Evolutionary conservation across 495 filamentous ascomycete genomes (phyloP), one percentile per base, ranked within the genome.

Genomic region (Penicillium canariense): DNA sequence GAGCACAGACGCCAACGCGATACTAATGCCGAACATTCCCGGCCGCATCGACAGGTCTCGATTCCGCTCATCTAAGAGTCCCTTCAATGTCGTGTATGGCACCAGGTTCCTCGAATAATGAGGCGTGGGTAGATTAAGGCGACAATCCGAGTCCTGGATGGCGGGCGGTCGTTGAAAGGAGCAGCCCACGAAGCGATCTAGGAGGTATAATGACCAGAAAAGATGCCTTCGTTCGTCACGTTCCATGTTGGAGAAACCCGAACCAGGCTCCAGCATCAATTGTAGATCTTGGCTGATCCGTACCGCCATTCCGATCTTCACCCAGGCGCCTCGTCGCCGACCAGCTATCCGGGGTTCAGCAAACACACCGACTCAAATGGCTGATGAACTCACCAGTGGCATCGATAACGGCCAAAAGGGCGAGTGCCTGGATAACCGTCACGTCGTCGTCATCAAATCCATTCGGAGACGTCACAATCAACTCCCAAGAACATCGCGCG

Each of bases 171-270:
- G 56, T 43, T 53, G 50, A 25, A 59, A 56, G 12, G 62, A 62
- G 48, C 69, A 72, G 20, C 62, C 67, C 23, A 65, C 61, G 18
- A 72, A 59, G 15, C 63, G 60, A 36, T 72, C 69, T 5, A 69
- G 62, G 8, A 72, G 54, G 45, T 69, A 72, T 15, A 69, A 51
- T 6, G 69, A 72, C 69, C 69, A 72, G 25, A 68, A 72, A 3
- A 67, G 43, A 42, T 64, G 56, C 15, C 69, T 48, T 9, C 65
- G 58, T 47, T 69, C 67, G 50, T 68, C 67, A 32, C 61, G 60
- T n/a, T 70, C 65, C 14, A 40, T 27, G 3, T 39, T 42, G 18
- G 54, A 32, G 4, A 71, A 55, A 20, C 27, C 14, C 1, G 46
- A n/a, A 18, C 49, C 48, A 0, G 67, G 65, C 22, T 72, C 67